Conservation (phyloP, 1,284 basidiomycete species). For the Ustilago vetiveriae region DNA sequence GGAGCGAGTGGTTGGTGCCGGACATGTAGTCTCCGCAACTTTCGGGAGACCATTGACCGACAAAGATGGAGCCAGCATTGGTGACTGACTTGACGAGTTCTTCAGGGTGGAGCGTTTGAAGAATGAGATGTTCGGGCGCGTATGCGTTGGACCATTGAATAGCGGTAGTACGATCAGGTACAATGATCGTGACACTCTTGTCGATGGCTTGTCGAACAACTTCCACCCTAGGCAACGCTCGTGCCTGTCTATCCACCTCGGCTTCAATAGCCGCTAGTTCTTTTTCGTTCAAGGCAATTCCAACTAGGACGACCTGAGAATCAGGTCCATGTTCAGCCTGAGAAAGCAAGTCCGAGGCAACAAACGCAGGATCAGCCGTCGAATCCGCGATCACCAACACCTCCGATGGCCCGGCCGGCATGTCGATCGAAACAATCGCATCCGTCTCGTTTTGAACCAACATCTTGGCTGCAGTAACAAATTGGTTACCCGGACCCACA, state of each 20-base stretch:
- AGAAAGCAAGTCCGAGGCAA: constrained; percentile 93
- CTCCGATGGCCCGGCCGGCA: constrained; percentile 93
- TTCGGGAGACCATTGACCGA: constrained; percentile 78
- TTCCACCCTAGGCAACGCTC: constrained; percentile 83
- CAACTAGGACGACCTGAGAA: constrained; percentile 94
- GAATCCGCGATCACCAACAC: constrained; percentile 78
- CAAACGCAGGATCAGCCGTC: constrained; percentile 85
- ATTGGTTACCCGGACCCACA: constrained; percentile 98
- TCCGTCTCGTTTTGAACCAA: constrained; percentile 98
- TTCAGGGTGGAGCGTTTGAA: constrained; percentile 55
- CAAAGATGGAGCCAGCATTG: constrained; percentile 87
- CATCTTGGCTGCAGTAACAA: constrained; percentile 99
- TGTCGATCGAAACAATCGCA: constrained; percentile 95
- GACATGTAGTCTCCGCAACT: constrained; percentile 98
- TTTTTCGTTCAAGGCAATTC: constrained; percentile 75
- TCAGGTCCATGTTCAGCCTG: constrained; percentile 97
- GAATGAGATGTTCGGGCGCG: constrained; percentile 76
- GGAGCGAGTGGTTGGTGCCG: constrained; percentile 93
- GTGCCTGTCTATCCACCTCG: constrained; percentile 89
- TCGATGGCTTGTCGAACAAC: constrained; percentile 90
- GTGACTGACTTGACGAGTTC: constrained; percentile 54
- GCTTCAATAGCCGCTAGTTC: constrained; percentile 80
- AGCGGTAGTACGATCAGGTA: constrained; percentile 77
- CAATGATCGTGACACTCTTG: constrained; percentile 89
- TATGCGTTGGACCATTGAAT: constrained; percentile 94